phyloP scores from a whole-genome alignment of 1,284 basidiomycete species.

The Ceratobasidium sp. region DNA sequence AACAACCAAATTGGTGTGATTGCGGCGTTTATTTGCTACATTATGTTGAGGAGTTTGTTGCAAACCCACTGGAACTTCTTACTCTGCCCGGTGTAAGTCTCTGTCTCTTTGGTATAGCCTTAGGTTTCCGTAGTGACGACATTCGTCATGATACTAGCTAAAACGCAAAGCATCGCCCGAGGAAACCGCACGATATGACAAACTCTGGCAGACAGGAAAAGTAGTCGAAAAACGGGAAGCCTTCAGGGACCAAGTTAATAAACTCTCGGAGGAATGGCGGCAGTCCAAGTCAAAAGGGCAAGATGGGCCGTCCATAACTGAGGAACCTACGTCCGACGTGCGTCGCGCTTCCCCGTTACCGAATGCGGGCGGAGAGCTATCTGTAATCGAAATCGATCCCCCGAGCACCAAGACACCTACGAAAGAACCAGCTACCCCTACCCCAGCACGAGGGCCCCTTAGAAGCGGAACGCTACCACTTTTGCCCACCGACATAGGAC shows the following conservation, averaged over 20 bases:
- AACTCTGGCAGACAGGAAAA: conserved; percentile 38
- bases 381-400: conserved; percentile 18
- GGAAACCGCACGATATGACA: conserved; percentile 14
- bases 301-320: neutral
- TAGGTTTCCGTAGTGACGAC: neutral
- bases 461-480: conserved; percentile 15
- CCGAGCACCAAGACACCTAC: neutral
- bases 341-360: neutral
- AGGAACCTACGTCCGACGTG: neutral
- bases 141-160: neutral
- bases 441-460: neutral
- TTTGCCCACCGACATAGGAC: neutral
- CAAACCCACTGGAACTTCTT: conserved; percentile 53
- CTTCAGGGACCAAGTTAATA: conserved; percentile 34
- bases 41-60: conserved; percentile 57
- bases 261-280: conserved; percentile 40
- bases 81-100: conserved; percentile 55
- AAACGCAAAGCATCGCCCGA: conserved; percentile 32
- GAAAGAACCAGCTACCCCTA: neutral
- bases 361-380: conserved; percentile 2
- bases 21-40: conserved; percentile 64
- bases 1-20: conserved; percentile 63
- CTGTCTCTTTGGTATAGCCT: conserved; percentile 23
- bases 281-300: conserved; percentile 11
- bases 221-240: conserved; percentile 39